Evolutionary conservation across 192 early-diverging fungal genomes (phyloP).

Genomic region (Dissophora ornata): DNA sequence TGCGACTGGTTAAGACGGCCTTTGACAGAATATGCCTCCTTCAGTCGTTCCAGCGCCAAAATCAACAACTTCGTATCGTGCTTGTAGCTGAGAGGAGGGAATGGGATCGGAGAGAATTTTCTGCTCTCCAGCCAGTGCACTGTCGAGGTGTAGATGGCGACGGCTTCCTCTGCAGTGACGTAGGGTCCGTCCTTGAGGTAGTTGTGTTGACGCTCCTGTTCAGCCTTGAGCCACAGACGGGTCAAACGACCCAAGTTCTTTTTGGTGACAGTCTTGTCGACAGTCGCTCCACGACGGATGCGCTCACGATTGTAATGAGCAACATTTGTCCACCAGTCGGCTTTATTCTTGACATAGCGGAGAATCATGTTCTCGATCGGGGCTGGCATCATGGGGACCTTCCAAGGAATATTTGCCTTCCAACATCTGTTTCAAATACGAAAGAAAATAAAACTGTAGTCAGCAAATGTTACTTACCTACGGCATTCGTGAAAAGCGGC

Average conservation of each 20-base stretch:
- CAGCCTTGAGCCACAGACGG: slow-evolving; percentile 97
- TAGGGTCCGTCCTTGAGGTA: slow-evolving; percentile 99
- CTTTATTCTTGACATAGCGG: slow-evolving; percentile 98
- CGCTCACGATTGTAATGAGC: slow-evolving; percentile 99
- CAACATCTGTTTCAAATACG: slow-evolving; percentile 66
- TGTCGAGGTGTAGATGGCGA: slow-evolving; percentile 96
- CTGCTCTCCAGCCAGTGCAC: slow-evolving; percentile 98
- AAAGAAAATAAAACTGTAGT: slow-evolving; percentile 1
- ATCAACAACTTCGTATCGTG: slow-evolving; percentile 99
- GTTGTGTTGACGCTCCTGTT: slow-evolving; percentile 99
- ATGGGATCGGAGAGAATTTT: slow-evolving; percentile 98
- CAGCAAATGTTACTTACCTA: too few relatives aligned
- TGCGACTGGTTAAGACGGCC: slow-evolving; percentile 95
- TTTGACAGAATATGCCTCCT: slow-evolving; percentile 96
- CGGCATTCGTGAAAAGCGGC: too few relatives aligned
- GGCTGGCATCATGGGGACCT: slow-evolving; percentile 96
- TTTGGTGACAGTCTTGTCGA: slow-evolving; percentile 98
- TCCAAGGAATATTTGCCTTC: slow-evolving; percentile 99
- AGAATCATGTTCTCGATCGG: slow-evolving; percentile 99
- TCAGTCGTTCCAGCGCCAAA: slow-evolving; percentile 93
- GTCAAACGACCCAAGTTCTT: slow-evolving; percentile 99
- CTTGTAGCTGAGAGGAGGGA: slow-evolving; percentile 99
- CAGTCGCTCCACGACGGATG: slow-evolving; percentile 97
- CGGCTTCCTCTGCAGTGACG: slow-evolving; percentile 96
- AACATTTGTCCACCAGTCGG: slow-evolving; percentile 99